Percentiles rank a stretch among this genome's conserved stretches.
These are phyloP conservation scores for Roridomyces roridus DNA, from an alignment of 768 basidiomycete genomes.

Conservation along the genomic window DNA sequence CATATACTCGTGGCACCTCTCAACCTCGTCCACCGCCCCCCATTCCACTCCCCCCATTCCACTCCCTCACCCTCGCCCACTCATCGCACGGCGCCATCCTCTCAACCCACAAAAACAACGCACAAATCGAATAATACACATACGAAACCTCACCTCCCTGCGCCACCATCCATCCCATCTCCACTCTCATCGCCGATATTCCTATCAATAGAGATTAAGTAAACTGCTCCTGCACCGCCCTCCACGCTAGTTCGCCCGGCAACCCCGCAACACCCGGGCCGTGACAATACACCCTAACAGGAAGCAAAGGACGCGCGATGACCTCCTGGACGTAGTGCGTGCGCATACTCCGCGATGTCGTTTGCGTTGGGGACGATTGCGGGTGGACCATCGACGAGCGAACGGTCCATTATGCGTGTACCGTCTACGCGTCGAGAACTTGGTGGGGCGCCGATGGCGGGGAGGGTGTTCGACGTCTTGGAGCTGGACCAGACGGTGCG, in stretches of 20 bases:
- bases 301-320: constrained; percentile 69
- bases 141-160: constrained; percentile 57
- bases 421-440: constrained; percentile 60
- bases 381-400: constrained; percentile 48
- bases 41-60: no score
- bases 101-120: constrained; percentile 57
- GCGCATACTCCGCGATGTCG: constrained; percentile 74
- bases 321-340: constrained; percentile 72
- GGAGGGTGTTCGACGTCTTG: constrained; percentile 69
- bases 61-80: constrained; percentile 50
- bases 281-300: constrained; percentile 77
- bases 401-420: constrained; percentile 72
- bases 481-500: constrained; percentile 72
- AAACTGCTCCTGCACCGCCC: constrained; percentile 50
- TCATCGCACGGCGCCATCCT: constrained; percentile 55
- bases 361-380: constrained; percentile 63
- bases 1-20: constrained; percentile 52
- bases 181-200: constrained; percentile 52
- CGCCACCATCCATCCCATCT: no score
- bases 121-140: constrained; percentile 57
- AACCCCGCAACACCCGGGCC: no score
- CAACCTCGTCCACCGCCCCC: constrained; percentile 52
- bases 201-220: constrained; percentile 49
- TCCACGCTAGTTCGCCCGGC: constrained; percentile 55
- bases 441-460: constrained; percentile 65